Conservation (phyloP, 352 stramenopile genomes). For the Pythium coloratum region DNA sequence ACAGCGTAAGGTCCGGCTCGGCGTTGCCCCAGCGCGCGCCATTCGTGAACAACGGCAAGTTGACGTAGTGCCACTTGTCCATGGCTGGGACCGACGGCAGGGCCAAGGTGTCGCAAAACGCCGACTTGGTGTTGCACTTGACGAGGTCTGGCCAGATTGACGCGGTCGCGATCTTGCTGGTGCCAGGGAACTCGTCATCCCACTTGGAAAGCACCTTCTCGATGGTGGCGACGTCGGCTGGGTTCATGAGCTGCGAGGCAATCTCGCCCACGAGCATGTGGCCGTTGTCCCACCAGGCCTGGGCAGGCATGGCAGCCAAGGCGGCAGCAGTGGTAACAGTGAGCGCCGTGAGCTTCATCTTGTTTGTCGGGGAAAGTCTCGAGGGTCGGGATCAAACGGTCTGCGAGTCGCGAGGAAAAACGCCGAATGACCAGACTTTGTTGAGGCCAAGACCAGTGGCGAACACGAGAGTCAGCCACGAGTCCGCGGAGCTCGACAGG, state of each 20-base stretch:
- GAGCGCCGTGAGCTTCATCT: conserved; percentile 9
- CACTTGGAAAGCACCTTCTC: conserved; percentile 29
- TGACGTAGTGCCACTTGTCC: conserved; percentile 73
- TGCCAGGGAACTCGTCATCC: conserved; percentile 34
- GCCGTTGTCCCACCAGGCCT: conserved; percentile 37
- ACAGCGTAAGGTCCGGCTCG: conserved; percentile 47
- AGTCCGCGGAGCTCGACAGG: background rate
- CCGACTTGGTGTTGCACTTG: conserved; percentile 27
- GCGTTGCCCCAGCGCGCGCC: conserved; percentile 41
- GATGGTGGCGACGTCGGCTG: conserved; percentile 27
- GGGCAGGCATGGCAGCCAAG: conserved; percentile 12
- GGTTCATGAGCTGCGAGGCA: conserved; percentile 31
- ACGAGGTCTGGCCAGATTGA: conserved; percentile 40
- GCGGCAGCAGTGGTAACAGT: conserved; percentile 8
- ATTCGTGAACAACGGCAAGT: conserved; percentile 63
- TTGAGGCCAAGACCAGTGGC: background rate
- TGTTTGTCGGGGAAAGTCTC: background rate
- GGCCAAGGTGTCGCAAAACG: conserved; percentile 18
- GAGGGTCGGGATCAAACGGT: background rate
- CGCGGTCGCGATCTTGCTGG: conserved; percentile 30
- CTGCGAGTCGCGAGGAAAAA: conserved; percentile 14
- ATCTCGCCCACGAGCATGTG: conserved; percentile 40
- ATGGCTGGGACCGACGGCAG: conserved; percentile 49
- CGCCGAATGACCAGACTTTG: conserved; percentile 4
- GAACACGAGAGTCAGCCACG: background rate